Evolutionary conservation across 2,329 filamentous ascomycete genomes (phyloP).

Genomic region (Nannizzia gypsea): DNA sequence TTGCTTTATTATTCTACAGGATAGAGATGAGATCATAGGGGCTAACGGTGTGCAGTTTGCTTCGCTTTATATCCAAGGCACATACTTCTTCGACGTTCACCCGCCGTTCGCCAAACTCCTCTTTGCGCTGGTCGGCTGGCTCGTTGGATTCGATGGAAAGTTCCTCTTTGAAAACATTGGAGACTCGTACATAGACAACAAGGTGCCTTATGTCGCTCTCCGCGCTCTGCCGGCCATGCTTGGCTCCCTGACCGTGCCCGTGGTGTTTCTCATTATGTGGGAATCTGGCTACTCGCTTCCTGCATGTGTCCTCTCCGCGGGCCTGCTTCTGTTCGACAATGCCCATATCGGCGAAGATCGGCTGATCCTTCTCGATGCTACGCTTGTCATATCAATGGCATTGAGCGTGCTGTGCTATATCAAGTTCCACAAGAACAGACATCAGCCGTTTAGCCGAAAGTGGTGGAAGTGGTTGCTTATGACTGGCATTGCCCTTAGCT

Average conservation of each 20-base stretch:
- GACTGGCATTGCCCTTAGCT: constrained; percentile 88
- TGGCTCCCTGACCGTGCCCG: constrained; percentile 85
- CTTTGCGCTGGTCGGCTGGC: constrained; percentile 93
- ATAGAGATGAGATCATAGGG: background rate
- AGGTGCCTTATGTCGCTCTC: constrained; percentile 93
- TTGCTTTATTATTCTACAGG: background rate
- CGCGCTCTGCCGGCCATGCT: constrained; percentile 84
- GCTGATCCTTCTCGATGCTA: constrained; percentile 87
- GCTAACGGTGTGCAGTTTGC: constrained; percentile 32
- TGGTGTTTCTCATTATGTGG: constrained; percentile 97
- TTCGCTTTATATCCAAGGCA: constrained; percentile 79
- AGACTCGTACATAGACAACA: constrained; percentile 93
- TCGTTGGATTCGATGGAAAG: constrained; percentile 90
- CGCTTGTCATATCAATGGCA: constrained; percentile 89
- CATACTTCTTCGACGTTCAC: constrained; percentile 99
- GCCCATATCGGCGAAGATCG: constrained; percentile 95
- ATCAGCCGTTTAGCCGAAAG: constrained; percentile 79
- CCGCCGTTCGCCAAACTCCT: constrained; percentile 96
- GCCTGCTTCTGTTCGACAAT: constrained; percentile 87
- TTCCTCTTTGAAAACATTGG: constrained; percentile 99
- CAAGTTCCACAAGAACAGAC: constrained; percentile 92
- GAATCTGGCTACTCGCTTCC: constrained; percentile 96
- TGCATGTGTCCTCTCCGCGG: constrained; percentile 74
- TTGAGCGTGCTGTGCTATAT: constrained; percentile 89
- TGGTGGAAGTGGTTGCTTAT: constrained; percentile 99